phyloP scores from a whole-genome alignment of 78 protist species.

The Neovahlkampfia damariscottae region DNA sequence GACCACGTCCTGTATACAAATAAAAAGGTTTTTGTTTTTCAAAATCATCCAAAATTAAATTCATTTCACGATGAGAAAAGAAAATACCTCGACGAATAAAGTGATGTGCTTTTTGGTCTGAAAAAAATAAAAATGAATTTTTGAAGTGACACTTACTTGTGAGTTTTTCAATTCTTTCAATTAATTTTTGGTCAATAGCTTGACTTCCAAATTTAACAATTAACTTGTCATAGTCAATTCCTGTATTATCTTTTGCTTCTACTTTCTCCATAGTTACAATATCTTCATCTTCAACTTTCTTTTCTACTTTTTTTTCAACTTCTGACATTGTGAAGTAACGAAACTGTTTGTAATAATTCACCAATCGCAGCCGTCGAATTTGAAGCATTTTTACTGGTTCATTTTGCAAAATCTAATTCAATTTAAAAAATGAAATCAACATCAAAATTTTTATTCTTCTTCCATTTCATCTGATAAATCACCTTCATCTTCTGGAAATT shows the following conservation, averaged over 20 bases:
- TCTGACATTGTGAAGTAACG: too few species aligned
- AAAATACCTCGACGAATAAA: constrained; percentile 67
- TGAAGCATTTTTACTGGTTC: too few species aligned
- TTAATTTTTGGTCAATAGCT: constrained; percentile 31
- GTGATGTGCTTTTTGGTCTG: constrained; percentile 41
- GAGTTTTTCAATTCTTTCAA: constrained; percentile 63
- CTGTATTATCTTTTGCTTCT: constrained; percentile 13
- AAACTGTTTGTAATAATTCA: too few species aligned
- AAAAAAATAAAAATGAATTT: not conserved
- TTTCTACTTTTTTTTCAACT: too few species aligned
- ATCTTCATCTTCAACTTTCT: too few species aligned
- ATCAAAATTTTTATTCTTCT: too few species aligned
- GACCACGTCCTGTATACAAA: constrained; percentile 99
- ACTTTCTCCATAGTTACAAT: too few species aligned
- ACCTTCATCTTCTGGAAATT: too few species aligned
- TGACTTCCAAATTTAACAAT: constrained; percentile 60
- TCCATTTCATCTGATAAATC: too few species aligned
- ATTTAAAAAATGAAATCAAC: too few species aligned
- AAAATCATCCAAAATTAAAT: constrained; percentile 49
- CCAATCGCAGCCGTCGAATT: too few species aligned
- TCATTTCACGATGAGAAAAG: constrained; percentile 81
- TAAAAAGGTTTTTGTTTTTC: constrained; percentile 85
- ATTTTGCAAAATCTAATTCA: too few species aligned
- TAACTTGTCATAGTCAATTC: constrained; percentile 80
- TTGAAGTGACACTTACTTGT: constrained; percentile 54